These are phyloP conservation scores for Hippophae gyantsensis DNA, from an alignment of 306 rosid species.

Conservation along the genomic window DNA sequence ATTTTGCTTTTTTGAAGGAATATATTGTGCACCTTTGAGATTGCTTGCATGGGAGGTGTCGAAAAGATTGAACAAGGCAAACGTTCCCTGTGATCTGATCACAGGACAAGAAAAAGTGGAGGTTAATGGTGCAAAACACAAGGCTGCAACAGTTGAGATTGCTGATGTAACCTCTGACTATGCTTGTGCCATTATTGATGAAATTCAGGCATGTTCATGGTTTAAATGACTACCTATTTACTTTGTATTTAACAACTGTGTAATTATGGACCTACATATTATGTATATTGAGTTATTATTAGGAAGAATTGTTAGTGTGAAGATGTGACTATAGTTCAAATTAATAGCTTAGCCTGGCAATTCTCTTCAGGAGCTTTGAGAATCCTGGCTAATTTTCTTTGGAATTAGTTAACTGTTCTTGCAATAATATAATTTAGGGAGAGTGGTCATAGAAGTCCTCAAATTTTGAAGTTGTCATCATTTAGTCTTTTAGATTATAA, in stretches of 20 bases:
- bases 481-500: no score
- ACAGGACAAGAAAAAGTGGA: constrained; percentile 91
- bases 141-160: constrained; percentile 94
- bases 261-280: constrained; percentile 2
- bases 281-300: background rate
- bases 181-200: constrained; percentile 80
- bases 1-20: constrained; percentile 42
- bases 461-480: no score
- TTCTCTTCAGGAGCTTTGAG: background rate
- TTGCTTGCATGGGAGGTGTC: constrained; percentile 98
- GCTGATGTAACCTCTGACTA: constrained; percentile 69
- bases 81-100: constrained; percentile 74
- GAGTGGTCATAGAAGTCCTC: no score
- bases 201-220: constrained; percentile 70
- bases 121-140: constrained; percentile 80
- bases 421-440: no score
- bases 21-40: constrained; percentile 94
- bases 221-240: constrained; percentile 17
- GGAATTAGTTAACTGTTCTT: no score
- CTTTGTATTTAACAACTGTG: constrained; percentile 8
- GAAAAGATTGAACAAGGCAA: constrained; percentile 81
- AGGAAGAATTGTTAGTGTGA: background rate
- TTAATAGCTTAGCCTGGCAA: background rate
- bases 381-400: no score
- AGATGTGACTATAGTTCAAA: background rate